Evolutionary conservation across 352 stramenopile species (phyloP).

Genomic region (Aphanomyces astaci): DNA sequence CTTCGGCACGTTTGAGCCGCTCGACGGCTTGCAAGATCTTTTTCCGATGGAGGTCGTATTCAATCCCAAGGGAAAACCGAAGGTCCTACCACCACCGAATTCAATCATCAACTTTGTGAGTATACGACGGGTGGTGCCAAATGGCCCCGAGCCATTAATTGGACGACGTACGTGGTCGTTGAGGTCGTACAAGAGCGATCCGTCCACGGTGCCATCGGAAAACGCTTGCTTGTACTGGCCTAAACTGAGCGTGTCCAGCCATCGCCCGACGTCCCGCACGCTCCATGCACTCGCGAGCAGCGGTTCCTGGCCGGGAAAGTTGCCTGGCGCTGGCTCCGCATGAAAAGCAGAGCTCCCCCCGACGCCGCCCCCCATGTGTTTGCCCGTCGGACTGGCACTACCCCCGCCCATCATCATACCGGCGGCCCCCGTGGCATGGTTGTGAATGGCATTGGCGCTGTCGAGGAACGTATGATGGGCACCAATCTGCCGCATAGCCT

Average conservation of each 20-base stretch:
- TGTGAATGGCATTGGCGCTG: conserved; percentile 52
- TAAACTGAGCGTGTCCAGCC: conserved; percentile 85
- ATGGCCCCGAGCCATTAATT: neutral
- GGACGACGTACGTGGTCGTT: conserved; percentile 34
- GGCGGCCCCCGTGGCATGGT: conserved; percentile 26
- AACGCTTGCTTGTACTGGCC: conserved; percentile 87
- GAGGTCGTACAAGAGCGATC: conserved; percentile 83
- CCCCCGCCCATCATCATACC: neutral
- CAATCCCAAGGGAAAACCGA: conserved; percentile 90
- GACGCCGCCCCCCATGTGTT: too few species aligned
- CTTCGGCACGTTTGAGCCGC: conserved; percentile 52
- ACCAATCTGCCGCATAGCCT: conserved; percentile 92
- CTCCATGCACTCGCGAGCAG: conserved; percentile 71
- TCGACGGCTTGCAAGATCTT: conserved; percentile 90
- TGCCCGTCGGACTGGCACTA: neutral
- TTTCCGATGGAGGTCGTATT: conserved; percentile 93
- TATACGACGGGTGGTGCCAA: neutral
- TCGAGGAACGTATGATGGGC: conserved; percentile 88
- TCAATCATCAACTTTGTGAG: too few species aligned
- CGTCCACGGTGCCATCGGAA: conserved; percentile 81
- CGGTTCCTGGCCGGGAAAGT: conserved; percentile 56
- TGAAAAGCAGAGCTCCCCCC: too few species aligned
- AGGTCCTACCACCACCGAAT: conserved; percentile 67
- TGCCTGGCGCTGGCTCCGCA: conserved; percentile 38
- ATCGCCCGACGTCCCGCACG: conserved; percentile 81